A percentile compares a stretch with the other conserved stretches of the same genome.
These are phyloP conservation scores for Aurantiochytrium sp. DNA, from an alignment of 108 stramenopile genomes.

Conservation along the genomic window DNA sequence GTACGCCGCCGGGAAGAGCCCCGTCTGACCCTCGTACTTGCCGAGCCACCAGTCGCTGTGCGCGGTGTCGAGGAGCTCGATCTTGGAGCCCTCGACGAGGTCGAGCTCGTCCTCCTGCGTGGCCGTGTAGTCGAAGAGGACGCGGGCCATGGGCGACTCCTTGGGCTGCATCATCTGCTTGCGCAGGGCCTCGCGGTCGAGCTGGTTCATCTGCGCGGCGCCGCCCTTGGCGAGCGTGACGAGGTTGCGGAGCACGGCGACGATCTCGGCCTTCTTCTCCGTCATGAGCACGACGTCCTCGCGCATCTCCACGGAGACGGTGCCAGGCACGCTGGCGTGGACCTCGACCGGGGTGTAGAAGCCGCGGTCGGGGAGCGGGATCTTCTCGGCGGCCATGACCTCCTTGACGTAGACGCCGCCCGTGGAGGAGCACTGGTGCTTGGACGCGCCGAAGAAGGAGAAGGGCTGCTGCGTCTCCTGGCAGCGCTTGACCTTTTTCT, in stretches of 20 bases:
- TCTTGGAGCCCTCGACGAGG: not conserved
- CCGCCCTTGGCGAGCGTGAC: constrained; percentile 18
- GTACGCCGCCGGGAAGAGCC: not conserved
- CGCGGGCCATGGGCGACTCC: not conserved
- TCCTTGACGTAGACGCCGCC: constrained; percentile 26
- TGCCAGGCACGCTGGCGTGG: not conserved
- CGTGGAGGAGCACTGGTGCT: not conserved
- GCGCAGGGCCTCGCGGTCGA: not conserved
- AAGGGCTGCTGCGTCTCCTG: constrained; percentile 26
- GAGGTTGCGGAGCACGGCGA: not conserved
- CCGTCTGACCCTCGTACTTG: not conserved
- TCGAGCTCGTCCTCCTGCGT: not conserved
- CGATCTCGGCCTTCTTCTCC: constrained; percentile 5
- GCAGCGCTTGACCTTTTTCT: constrained; percentile 31
- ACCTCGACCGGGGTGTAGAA: constrained; percentile 19
- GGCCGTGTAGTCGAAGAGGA: not conserved
- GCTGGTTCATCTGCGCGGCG: not conserved
- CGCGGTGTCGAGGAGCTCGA: constrained; percentile 16
- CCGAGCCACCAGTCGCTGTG: constrained; percentile 28
- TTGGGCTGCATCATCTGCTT: not conserved
- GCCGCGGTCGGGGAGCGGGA: constrained; percentile 5
- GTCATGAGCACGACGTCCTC: not conserved
- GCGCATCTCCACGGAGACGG: constrained; percentile 22
- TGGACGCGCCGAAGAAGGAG: constrained; percentile 10
- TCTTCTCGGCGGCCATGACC: constrained; percentile 5